Base-by-base conservation (phyloP, 345 rosid genomes). In the Salix purpurea region DNA sequence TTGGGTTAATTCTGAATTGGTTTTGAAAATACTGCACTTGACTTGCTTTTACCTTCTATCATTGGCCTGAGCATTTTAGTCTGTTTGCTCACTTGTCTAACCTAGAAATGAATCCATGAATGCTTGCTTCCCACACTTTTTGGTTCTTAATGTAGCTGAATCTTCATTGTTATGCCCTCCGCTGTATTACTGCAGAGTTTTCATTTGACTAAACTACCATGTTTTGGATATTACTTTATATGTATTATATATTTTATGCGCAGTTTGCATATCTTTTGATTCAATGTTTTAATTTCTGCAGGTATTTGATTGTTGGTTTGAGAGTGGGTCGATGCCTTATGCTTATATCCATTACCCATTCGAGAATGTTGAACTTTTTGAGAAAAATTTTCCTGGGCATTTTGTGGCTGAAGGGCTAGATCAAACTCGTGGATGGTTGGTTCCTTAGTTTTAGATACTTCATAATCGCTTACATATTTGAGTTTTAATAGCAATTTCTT, bases 301-400 rank as follows among this genome's bases (percentile, higher is more conserved):
- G 99, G 99, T 96, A 67, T 94, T 94, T 75, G 99, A 96, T 89
- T 96, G 99, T 82, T 96, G 99, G 99, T 96, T 96, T 83, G 99
- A 96, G 83, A 96, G 99, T 80, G 99, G 99, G 36, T 96, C 99
- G 69, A 96, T 96, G 99, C 99, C 99, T 69, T 96, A 94, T 84
- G 99, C 99, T 75, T 93, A 92, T 86, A 91, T 96, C 73, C 99
- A 96, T 82, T 96, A 94, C 74, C 99, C 99, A 16, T 96, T 96
- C 87, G 99, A 96, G 86, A 96, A 96, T 81, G 89, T 77, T 74
- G 94, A 92, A 78, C 85, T 87, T 52, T 92, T 96, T 81, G 99
- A 94, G 87, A 89, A 85, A 76, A 96, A 91, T 75, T 96, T 96
- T 81, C 99, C 99, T 69, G 99, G 99, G 85, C 85, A 94, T 85